These are phyloP conservation scores for Trichoderma pleuroti DNA, from an alignment of 2,329 filamentous ascomycete genomes.

Conservation along the genomic window DNA sequence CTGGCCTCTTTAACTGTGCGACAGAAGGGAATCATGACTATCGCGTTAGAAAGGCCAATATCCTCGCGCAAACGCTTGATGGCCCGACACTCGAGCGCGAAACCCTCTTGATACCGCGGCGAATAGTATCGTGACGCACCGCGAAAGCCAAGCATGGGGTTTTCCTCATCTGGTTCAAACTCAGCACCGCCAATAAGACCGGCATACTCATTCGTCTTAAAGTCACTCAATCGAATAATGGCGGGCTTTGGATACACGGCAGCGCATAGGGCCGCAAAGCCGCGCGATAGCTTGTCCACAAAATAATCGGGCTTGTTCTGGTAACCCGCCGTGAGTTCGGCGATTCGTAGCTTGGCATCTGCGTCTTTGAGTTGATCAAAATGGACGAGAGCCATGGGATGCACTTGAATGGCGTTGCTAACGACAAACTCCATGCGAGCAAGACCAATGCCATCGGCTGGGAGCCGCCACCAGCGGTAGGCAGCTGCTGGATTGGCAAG, in stretches of 20 bases:
- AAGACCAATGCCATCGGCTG: slow-evolving; percentile 37
- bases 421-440: slow-evolving; percentile 41
- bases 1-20: slow-evolving; percentile 35
- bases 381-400: slow-evolving; percentile 37
- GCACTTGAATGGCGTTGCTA: slow-evolving; percentile 36
- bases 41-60: slow-evolving; percentile 36
- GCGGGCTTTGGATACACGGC: slow-evolving; percentile 37
- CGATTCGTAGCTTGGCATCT: slow-evolving; percentile 28
- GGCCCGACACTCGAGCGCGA: slow-evolving; percentile 38
- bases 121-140: slow-evolving; percentile 42
- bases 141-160: slow-evolving; percentile 41
- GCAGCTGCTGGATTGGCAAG: slow-evolving; percentile 37
- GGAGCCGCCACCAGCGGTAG: slow-evolving; percentile 40
- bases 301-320: slow-evolving; percentile 37
- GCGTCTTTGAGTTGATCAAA: slow-evolving; percentile 32
- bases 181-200: slow-evolving; percentile 37
- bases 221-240: slow-evolving; percentile 39
- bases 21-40: slow-evolving; percentile 40
- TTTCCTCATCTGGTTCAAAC: slow-evolving; percentile 39
- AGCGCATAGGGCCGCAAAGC: slow-evolving; percentile 37
- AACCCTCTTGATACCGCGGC: slow-evolving; percentile 36
- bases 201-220: slow-evolving; percentile 41
- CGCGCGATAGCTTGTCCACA: slow-evolving; percentile 36
- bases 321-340: slow-evolving; percentile 31
- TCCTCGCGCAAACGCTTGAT: slow-evolving; percentile 37